These are phyloP conservation scores for Aspergillus ellipticus DNA, from an alignment of 495 filamentous ascomycete genomes.

Conservation along the genomic window DNA sequence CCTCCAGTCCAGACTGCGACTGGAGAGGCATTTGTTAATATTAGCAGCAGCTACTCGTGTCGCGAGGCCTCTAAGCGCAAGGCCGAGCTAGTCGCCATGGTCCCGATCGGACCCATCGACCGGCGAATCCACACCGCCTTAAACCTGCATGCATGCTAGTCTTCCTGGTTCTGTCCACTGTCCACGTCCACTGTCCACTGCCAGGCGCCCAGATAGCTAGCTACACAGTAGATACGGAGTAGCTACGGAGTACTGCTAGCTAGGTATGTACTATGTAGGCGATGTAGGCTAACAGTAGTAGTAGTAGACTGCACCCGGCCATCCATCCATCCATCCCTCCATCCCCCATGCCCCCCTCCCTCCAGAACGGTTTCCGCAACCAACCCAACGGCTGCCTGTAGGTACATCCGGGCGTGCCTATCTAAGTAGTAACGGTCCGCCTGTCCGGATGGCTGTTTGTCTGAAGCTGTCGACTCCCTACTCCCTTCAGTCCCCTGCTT, in stretches of 20 bases:
- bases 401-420: background rate
- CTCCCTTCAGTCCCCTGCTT: background rate
- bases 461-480: background rate
- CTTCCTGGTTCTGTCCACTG: too few species aligned
- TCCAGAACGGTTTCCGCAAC: conserved; percentile 3
- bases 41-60: too few species aligned
- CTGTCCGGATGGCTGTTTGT: background rate
- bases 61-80: conserved; percentile 3
- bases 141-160: conserved; percentile 13
- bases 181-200: too few species aligned
- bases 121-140: conserved; percentile 18
- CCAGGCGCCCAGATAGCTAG: too few species aligned
- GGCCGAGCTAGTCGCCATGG: background rate
- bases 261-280: too few species aligned
- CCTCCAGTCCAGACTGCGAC: background rate
- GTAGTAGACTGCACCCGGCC: conserved; percentile 16
- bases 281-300: too few species aligned
- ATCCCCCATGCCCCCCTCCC: too few species aligned
- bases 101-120: conserved; percentile 7
- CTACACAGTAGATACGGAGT: too few species aligned
- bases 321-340: conserved; percentile 6
- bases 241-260: too few species aligned
- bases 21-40: too few species aligned
- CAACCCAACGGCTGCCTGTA: background rate
- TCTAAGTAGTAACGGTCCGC: background rate